Evolutionary conservation across 2,329 filamentous ascomycete species (phyloP).

Genomic region (Colletotrichum musae): DNA sequence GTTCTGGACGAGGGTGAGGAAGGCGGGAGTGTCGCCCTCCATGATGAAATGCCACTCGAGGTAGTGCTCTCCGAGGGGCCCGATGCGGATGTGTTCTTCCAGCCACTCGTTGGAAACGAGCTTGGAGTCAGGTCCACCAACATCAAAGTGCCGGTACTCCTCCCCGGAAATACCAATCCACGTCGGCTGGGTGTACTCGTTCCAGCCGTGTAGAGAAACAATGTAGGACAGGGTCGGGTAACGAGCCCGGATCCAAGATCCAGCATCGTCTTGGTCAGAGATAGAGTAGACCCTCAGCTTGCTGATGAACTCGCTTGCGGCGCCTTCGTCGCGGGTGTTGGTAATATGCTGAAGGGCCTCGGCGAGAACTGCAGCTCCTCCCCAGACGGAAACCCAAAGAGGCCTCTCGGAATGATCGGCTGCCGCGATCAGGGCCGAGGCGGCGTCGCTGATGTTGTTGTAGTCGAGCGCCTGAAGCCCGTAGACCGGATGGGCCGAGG

Average conservation of each 20-base stretch:
- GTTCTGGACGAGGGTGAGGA: constrained; percentile 64
- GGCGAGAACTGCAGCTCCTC: constrained; percentile 66
- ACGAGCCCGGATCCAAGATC: constrained; percentile 66
- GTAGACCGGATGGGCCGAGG: constrained; percentile 50
- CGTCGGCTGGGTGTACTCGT: constrained; percentile 65
- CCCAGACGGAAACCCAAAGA: constrained; percentile 67
- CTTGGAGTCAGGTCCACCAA: constrained; percentile 34
- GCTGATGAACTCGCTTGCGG: constrained; percentile 52
- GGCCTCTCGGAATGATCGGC: constrained; percentile 51
- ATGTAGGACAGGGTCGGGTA: constrained; percentile 71
- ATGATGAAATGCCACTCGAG: constrained; percentile 64
- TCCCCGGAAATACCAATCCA: constrained; percentile 67
- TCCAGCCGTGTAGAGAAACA: constrained; percentile 67
- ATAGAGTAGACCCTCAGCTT: constrained; percentile 68
- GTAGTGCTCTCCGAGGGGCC: constrained; percentile 58
- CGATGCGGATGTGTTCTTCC: constrained; percentile 65
- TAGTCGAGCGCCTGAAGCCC: constrained; percentile 49
- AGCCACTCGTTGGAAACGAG: constrained; percentile 66
- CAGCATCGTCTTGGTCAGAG: constrained; percentile 71
- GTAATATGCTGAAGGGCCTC: constrained; percentile 60
- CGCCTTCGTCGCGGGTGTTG: constrained; percentile 47
- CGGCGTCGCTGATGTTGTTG: constrained; percentile 53
- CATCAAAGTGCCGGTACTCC: constrained; percentile 11
- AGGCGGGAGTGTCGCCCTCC: constrained; percentile 66
- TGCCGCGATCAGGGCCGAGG: constrained; percentile 55